Percentiles rank a stretch among this genome's conserved stretches.
phyloP scores from a whole-genome alignment of 495 filamentous ascomycete species.

The Poronia punctata region DNA sequence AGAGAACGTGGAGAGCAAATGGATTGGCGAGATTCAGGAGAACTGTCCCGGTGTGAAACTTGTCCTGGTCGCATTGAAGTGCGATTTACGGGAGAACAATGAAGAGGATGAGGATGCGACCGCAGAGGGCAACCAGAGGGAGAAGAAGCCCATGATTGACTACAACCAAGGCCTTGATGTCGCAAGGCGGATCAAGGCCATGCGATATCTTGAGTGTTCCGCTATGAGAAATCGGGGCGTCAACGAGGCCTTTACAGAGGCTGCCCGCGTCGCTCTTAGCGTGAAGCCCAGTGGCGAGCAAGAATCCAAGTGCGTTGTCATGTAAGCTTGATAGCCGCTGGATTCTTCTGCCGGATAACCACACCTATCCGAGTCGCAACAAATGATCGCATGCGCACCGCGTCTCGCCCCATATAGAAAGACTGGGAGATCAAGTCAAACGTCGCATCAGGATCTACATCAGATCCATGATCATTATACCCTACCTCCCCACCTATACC shows the following conservation, averaged over 20 bases:
- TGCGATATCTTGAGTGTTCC: slow-evolving; percentile 97
- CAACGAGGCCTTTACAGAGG: slow-evolving; percentile 97
- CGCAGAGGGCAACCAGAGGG: slow-evolving; percentile 32
- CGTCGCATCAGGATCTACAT: too few relatives aligned
- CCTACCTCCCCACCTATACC: too few relatives aligned
- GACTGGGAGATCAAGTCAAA: too few relatives aligned
- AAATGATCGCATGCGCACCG: slow-evolving; percentile 2
- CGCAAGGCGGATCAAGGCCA: slow-evolving; percentile 77
- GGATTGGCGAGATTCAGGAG: slow-evolving; percentile 95
- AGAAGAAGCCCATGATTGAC: slow-evolving; percentile 71
- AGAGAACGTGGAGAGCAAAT: slow-evolving; percentile 97
- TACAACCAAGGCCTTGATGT: slow-evolving; percentile 92
- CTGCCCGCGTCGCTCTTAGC: slow-evolving; percentile 88
- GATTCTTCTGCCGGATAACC: slow-evolving; percentile 13
- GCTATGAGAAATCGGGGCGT: slow-evolving; percentile 96
- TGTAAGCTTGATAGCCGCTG: slow-evolving; percentile 33
- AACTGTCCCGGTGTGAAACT: slow-evolving; percentile 93
- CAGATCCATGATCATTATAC: too few relatives aligned
- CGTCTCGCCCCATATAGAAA: too few relatives aligned
- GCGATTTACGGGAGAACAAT: slow-evolving; percentile 73
- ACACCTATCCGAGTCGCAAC: slow-evolving; percentile 14
- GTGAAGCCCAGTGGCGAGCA: slow-evolving; percentile 86
- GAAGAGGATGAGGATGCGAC: slow-evolving; percentile 47
- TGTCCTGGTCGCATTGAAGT: slow-evolving; percentile 94
- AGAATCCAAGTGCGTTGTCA: slow-evolving; percentile 49